Evolutionary conservation across 768 basidiomycete genomes (phyloP).

Genomic region (Amanita subjunquillea): DNA sequence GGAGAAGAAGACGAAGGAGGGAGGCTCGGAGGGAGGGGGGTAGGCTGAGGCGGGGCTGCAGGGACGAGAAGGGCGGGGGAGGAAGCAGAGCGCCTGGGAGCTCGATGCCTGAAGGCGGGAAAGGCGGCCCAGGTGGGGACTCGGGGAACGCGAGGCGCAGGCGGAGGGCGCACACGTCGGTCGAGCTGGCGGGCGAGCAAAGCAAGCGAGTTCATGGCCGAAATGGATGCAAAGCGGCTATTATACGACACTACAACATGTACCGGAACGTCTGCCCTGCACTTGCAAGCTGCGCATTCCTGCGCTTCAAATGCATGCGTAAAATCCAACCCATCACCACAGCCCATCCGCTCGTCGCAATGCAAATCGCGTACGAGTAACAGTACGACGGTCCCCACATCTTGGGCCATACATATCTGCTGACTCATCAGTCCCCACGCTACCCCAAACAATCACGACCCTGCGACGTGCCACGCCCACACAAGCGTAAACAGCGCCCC

Average conservation of each 20-base stretch:
- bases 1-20: slow-evolving; percentile 48
- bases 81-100: slow-evolving; percentile 51
- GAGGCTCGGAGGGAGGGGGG: slow-evolving; percentile 23
- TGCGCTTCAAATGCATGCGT: slow-evolving; percentile 24
- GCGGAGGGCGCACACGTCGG: slow-evolving; percentile 43
- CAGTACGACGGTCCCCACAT: slow-evolving; percentile 60
- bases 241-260: slow-evolving; percentile 23
- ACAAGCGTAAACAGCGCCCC: slow-evolving; percentile 53
- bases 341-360: slow-evolving; percentile 42
- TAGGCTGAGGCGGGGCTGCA: slow-evolving; percentile 9
- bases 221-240: not conserved
- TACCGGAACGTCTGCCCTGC: slow-evolving; percentile 41
- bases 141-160: slow-evolving; percentile 31
- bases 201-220: slow-evolving; percentile 68
- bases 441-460: slow-evolving; percentile 34
- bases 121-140: slow-evolving; percentile 50
- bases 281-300: slow-evolving; percentile 28
- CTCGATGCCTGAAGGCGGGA: slow-evolving; percentile 31
- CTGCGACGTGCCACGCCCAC: slow-evolving; percentile 57
- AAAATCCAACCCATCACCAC: slow-evolving; percentile 42
- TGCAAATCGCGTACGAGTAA: slow-evolving; percentile 66
- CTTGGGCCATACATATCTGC: slow-evolving; percentile 56
- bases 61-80: slow-evolving; percentile 38
- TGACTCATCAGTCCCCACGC: slow-evolving; percentile 5
- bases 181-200: slow-evolving; percentile 81